Percentiles rank a stretch among this genome's conserved stretches.
phyloP scores from a whole-genome alignment of 306 rosid species.

The Begonia peltatifolia region DNA sequence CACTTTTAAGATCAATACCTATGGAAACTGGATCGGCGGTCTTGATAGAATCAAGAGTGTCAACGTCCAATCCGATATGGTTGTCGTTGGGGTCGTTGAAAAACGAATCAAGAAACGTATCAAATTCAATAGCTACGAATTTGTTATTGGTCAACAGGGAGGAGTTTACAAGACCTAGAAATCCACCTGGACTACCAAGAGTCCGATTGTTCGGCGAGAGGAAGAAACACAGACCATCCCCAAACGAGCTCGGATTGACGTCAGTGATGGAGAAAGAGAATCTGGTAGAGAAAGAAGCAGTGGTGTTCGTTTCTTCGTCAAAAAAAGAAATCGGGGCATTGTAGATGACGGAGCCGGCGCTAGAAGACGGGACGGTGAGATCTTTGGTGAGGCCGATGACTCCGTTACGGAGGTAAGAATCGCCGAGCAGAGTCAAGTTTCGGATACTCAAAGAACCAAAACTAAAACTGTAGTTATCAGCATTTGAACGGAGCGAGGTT shows the following conservation, averaged over 20 bases:
- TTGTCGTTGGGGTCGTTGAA: constrained; percentile 43
- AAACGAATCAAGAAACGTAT: constrained; percentile 28
- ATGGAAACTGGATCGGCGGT: constrained; percentile 29
- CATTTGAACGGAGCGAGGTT: constrained; percentile 1
- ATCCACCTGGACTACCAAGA: constrained; percentile 31
- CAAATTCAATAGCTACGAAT: constrained; percentile 53
- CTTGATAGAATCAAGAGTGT: constrained; percentile 27
- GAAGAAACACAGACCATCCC: constrained; percentile 58
- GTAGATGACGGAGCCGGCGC: constrained; percentile 46
- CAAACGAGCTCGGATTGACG: constrained; percentile 36
- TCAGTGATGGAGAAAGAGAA: constrained; percentile 43
- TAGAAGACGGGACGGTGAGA: constrained; percentile 53
- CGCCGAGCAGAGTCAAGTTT: constrained; percentile 79
- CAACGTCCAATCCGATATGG: constrained; percentile 48
- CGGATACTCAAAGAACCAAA: constrained; percentile 53
- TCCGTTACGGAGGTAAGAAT: constrained; percentile 61
- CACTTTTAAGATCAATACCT: constrained; percentile 50
- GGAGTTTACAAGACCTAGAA: constrained; percentile 28
- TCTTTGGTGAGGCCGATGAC: constrained; percentile 54
- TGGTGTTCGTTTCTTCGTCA: constrained; percentile 30
- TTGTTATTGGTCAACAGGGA: constrained; percentile 21
- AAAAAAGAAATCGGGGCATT: constrained; percentile 31
- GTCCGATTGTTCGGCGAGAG: constrained; percentile 29
- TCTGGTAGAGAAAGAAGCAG: constrained; percentile 54
- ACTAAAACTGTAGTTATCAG: constrained; percentile 19